Conservation (phyloP, 2,329 filamentous ascomycete species). For the Periglandula ipomoeae region DNA sequence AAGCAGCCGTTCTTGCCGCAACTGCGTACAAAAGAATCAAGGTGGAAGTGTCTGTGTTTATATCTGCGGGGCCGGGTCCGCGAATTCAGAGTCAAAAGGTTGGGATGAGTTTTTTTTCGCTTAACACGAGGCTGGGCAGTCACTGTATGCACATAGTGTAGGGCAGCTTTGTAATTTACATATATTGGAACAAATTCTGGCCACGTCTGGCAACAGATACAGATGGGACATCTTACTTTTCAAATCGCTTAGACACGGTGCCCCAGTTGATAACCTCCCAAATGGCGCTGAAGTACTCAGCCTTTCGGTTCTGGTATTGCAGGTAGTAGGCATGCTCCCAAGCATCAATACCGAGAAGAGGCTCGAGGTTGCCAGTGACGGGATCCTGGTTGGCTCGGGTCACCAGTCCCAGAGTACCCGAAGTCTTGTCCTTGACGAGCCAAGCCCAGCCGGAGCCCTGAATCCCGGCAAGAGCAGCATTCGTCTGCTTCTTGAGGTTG, state of each 20-base stretch:
- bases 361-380: constrained; percentile 72
- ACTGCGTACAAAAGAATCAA: too few species aligned
- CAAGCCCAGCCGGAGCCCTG: constrained; percentile 89
- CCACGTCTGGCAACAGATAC: not conserved
- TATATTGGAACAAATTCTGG: not conserved
- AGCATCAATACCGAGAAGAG: constrained; percentile 81
- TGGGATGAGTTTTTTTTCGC: too few species aligned
- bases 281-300: constrained; percentile 86
- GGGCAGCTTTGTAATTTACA: constrained; percentile 7
- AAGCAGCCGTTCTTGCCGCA: too few species aligned
- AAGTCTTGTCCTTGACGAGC: constrained; percentile 64
- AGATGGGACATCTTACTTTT: constrained; percentile 27
- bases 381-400: constrained; percentile 84
- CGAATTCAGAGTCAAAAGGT: too few species aligned
- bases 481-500: constrained; percentile 57
- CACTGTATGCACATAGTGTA: not conserved
- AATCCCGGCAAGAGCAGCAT: constrained; percentile 59
- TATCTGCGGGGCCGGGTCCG: too few species aligned
- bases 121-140: constrained; percentile 1
- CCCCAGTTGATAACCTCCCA: constrained; percentile 98
- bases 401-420: constrained; percentile 52
- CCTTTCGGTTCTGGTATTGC: constrained; percentile 95
- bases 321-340: constrained; percentile 97
- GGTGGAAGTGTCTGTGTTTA: too few species aligned
- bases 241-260: constrained; percentile 70